Evolutionary conservation across 176 grass and related monocot genomes (phyloP), one percentile per base, ranked within the genome.

Genomic region (Aegilops umbellulata): DNA sequence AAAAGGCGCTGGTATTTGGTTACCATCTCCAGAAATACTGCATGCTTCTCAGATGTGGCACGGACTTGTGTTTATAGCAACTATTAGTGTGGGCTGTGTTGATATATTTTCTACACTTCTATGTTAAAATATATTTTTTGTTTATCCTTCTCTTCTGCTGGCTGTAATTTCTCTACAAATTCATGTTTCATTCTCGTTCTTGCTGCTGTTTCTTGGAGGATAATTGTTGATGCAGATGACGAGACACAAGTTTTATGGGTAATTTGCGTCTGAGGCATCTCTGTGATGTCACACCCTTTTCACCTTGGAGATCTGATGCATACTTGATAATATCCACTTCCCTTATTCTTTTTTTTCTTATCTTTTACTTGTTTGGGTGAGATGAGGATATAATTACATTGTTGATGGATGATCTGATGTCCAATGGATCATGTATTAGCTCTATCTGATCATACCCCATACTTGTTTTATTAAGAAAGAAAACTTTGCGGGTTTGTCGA

Each of bases 211-310:
- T 17, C 49, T 7, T 53, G 49, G 49, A 53, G 49, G 16, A 19
- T 1, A 9, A 1, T 58, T 34, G 2, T 20, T 65, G 53, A 39
- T 67, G 77, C 88, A 89, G 34, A 76, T 89, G 88, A 89, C 0
- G 87, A 89, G 34, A 10, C 82, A 81, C 69, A 27, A 85, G 87
- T 67, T 55, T 55, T 77, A 85, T 89, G 82, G 82, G 82, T 89
- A 89, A 85, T 89, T 89, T 89, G 87, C 87, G 30, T 89, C 87
- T 89, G 87, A 89, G 82, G 10, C 82, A 25, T 77, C 46, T 89
- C 69, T 68, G 32, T 89, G 82, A 89, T 89, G 87, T 85, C 77
- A 58, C 53, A 85, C 87, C 77, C 75, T 89, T 88, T 85, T 85
- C 82, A 89, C 82, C 87, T 89, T 89, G 87, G 87, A 79, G 11